phyloP scores from a whole-genome alignment of 2,329 filamentous ascomycete species.

The Sclerotinia trifoliorum region DNA sequence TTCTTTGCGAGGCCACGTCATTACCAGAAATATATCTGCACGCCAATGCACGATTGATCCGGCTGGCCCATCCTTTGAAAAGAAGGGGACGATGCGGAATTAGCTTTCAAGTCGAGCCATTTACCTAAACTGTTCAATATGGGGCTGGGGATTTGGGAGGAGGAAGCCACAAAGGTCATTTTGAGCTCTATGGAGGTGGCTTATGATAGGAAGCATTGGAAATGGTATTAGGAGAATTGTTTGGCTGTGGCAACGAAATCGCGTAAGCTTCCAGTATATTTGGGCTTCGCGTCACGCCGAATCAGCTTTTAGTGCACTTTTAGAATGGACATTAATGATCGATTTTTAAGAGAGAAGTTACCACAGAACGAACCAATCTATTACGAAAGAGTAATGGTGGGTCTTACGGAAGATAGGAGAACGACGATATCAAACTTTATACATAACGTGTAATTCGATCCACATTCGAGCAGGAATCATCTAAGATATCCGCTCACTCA shows the following conservation, averaged over 20 bases:
- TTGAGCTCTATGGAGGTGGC: background rate
- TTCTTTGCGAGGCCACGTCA: background rate
- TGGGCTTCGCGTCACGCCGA: background rate
- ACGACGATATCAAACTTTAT: too few species aligned
- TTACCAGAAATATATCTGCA: background rate
- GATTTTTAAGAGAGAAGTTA: background rate
- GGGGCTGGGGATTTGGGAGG: background rate
- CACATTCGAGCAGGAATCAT: accelerated
- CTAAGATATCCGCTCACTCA: background rate
- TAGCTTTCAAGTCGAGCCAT: background rate
- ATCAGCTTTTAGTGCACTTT: background rate
- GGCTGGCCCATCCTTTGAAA: background rate
- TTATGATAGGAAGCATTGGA: background rate
- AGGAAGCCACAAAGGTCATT: background rate
- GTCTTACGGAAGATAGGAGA: background rate
- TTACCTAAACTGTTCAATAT: background rate
- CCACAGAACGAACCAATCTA: background rate
- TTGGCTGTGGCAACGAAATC: background rate
- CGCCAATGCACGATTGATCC: background rate
- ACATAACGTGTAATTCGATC: background rate
- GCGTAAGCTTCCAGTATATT: background rate
- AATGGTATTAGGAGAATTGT: background rate
- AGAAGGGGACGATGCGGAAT: background rate
- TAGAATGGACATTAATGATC: background rate
- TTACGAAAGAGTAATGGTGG: background rate